Conservation (phyloP, 176 grass and related monocot species). For the Oryza australiensis region DNA sequence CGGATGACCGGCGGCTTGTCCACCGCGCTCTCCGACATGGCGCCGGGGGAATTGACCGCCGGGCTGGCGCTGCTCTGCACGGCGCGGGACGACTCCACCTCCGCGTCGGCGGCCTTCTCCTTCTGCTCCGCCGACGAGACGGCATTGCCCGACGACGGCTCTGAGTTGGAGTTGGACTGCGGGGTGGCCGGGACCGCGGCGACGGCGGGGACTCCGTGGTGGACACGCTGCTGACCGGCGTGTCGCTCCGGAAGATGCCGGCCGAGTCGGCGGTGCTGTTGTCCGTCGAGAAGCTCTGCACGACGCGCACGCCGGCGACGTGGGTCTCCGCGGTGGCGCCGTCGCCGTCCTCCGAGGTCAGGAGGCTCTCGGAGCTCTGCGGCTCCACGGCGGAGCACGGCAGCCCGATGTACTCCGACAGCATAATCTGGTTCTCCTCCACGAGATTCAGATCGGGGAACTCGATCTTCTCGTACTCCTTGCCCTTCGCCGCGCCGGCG, state of each 20-base stretch:
- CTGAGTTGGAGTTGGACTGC: slow-evolving; percentile 53
- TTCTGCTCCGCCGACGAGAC: slow-evolving; percentile 42
- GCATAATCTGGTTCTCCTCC: slow-evolving; percentile 90
- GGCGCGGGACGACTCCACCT: slow-evolving; percentile 62
- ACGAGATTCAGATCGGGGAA: slow-evolving; percentile 93
- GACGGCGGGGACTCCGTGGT: slow-evolving; percentile 48
- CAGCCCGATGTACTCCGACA: slow-evolving; percentile 78
- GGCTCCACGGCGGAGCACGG: slow-evolving; percentile 60
- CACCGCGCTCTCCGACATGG: slow-evolving; percentile 44
- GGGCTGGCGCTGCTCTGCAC: slow-evolving; percentile 30
- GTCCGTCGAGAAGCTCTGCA: slow-evolving; percentile 78
- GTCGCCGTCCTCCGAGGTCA: slow-evolving; percentile 60
- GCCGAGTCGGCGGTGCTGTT: slow-evolving; percentile 49
- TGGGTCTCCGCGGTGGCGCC: slow-evolving; percentile 51
- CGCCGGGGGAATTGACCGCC: slow-evolving; percentile 35
- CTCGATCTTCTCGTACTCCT: slow-evolving; percentile 87
- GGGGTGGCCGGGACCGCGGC: slow-evolving; percentile 57
- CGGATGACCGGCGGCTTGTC: slow-evolving; percentile 76
- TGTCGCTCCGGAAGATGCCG: slow-evolving; percentile 42
- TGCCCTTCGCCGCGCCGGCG: slow-evolving; percentile 4
- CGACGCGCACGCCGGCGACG: slow-evolving; percentile 71
- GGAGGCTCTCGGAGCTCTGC: slow-evolving; percentile 76
- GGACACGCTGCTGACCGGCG: slow-evolving; percentile 70
- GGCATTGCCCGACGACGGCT: slow-evolving; percentile 40
- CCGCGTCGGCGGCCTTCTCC: slow-evolving; percentile 56